Base-by-base conservation (phyloP, 2,329 filamentous ascomycete genomes). In the Clonostachys rhizophaga region DNA sequence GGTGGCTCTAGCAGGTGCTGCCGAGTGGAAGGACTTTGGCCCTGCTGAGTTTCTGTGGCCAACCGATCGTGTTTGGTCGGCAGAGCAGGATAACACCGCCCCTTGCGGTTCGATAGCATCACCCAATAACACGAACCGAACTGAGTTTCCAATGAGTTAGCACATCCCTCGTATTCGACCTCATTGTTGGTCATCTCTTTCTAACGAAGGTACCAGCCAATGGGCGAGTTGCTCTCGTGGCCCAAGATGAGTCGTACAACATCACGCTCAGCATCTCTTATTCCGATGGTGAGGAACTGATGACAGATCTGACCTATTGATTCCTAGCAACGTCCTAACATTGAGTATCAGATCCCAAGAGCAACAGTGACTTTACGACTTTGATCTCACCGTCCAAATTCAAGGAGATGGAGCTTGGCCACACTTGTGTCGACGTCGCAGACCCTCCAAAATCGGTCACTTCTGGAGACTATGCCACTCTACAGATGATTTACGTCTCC, bases 31-130 rank as follows among this genome's bases (percentile, higher is more conserved):
- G 17, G 58, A 63, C 34, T 70, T 71, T 64, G 79, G 79, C 11
- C 78, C 79, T 8, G 78, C 78, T 17, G 77, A 75, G 8, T 81
- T 84, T 57, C 65, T 83, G 61, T 84, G 80, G 79, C 81, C 80
- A 5, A 57, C 68, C 13, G 79, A 83, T 59, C 69, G 80, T 45
- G 64, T 67, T 37, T 85, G 79, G 79, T 67, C 67, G 44, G 75
- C 71, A 33, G 67, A 68, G 12, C 62, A 71, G 36, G 80, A 84
- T 55, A 83, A 83, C 54, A 75, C 59, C 6, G 67, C 72, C 7
- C 81, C 81, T 0, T 84, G 81, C 55, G 80, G 81, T 45, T 80
- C 77, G 10, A 61, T 65, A 11, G 65, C 68, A 13, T 64, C 67
- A 1, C 64, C 71, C 4, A 30, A 30, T 33, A 58, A 58, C 17